Conservation (phyloP, 176 grass and related monocot species). For the Coix lacrymajobi region DNA sequence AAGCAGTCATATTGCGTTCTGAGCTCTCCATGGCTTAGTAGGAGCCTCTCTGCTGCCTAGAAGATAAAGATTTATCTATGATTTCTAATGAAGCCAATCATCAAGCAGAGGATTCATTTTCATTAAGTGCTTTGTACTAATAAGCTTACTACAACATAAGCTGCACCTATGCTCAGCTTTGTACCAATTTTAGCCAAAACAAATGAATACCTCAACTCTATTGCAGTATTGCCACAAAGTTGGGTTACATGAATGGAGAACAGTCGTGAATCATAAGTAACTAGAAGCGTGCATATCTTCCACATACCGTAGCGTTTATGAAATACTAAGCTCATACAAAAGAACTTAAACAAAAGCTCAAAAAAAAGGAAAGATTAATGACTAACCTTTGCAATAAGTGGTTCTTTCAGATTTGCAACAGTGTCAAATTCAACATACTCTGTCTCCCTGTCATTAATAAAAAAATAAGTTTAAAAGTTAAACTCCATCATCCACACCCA, state of each 20-base stretch:
- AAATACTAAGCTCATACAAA: background rate
- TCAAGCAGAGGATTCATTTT: background rate
- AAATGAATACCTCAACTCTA: background rate
- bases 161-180: background rate
- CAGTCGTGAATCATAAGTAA: background rate
- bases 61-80: constrained; percentile 33
- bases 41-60: constrained; percentile 91
- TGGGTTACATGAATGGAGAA: background rate
- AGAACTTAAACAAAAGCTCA: background rate
- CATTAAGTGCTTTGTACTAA: background rate
- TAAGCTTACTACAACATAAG: background rate
- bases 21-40: constrained; percentile 63
- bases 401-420: constrained; percentile 78
- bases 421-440: constrained; percentile 79
- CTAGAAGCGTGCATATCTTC: background rate
- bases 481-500: background rate
- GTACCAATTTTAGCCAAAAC: background rate
- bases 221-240: background rate
- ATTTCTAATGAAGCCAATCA: constrained; percentile 26
- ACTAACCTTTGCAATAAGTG: constrained; percentile 78
- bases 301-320: background rate
- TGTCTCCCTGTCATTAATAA: constrained; percentile 38
- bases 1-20: constrained; percentile 68
- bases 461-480: constrained; percentile 18
- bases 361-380: background rate